A percentile compares a stretch with the other conserved stretches of the same genome.
phyloP scores from a whole-genome alignment of 176 grass and related monocot genomes.

The Musa schizocarpa region DNA sequence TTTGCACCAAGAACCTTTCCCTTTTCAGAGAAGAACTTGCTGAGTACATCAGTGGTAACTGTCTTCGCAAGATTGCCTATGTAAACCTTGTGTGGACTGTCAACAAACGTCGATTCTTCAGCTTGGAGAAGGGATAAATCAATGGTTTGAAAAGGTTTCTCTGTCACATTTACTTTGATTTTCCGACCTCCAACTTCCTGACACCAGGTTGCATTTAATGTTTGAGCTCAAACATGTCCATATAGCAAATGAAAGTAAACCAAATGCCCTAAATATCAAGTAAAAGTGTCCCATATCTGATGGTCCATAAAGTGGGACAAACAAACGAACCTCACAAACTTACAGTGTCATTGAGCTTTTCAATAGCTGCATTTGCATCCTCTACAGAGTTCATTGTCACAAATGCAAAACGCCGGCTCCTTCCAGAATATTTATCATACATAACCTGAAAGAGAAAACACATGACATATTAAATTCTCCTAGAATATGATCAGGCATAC shows the following conservation, averaged over 20 bases:
- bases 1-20: slow-evolving; percentile 81
- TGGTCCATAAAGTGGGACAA: background rate
- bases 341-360: slow-evolving; percentile 68
- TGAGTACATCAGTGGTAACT: slow-evolving; percentile 66
- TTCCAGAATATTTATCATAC: slow-evolving; percentile 91
- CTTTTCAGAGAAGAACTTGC: slow-evolving; percentile 84
- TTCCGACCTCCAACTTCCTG: slow-evolving; percentile 74
- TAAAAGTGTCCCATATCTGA: background rate
- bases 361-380: slow-evolving; percentile 47
- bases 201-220: background rate
- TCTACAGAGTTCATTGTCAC: slow-evolving; percentile 69
- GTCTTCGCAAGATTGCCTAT: slow-evolving; percentile 84
- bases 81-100: slow-evolving; percentile 94
- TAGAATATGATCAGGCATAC: background rate
- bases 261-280: background rate
- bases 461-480: background rate
- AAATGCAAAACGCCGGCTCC: slow-evolving; percentile 86
- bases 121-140: slow-evolving; percentile 40
- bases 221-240: background rate
- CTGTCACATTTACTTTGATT: slow-evolving; percentile 89
- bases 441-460: slow-evolving; percentile 63
- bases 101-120: slow-evolving; percentile 65
- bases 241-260: background rate
- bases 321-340: slow-evolving; percentile 11
- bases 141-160: slow-evolving; percentile 54